phyloP scores from a whole-genome alignment of 2,329 filamentous ascomycete species.

The Nemania abortiva region DNA sequence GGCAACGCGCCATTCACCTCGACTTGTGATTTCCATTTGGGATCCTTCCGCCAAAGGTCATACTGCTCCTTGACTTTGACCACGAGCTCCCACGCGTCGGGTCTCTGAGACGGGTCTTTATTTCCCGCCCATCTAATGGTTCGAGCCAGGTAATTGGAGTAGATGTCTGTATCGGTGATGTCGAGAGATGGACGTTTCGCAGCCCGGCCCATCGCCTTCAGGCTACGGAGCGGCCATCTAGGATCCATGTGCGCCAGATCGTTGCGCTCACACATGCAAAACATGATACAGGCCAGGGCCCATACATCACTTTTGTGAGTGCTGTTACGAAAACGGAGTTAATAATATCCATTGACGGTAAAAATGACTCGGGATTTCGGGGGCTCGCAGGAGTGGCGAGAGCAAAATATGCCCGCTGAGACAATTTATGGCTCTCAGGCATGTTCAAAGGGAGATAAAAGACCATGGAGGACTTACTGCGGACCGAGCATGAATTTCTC shows the following conservation, averaged over 20 bases:
- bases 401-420: too few species aligned
- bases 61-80: not conserved
- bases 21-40: not conserved
- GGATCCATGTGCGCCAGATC: not conserved
- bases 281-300: not conserved
- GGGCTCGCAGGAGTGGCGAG: too few species aligned
- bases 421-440: too few species aligned
- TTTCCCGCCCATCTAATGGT: not conserved
- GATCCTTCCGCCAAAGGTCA: not conserved
- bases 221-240: not conserved
- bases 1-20: not conserved
- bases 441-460: too few species aligned
- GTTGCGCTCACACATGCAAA: slow-evolving; percentile 1
- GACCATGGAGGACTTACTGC: too few species aligned
- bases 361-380: too few species aligned
- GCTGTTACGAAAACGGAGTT: too few species aligned
- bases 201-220: not conserved
- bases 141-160: not conserved
- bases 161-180: not conserved
- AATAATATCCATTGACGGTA: too few species aligned
- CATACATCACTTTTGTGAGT: not conserved
- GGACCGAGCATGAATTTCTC: not conserved
- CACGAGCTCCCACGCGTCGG: not conserved
- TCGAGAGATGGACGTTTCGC: not conserved
- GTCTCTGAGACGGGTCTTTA: not conserved